phyloP scores from a whole-genome alignment of 1,284 basidiomycete genomes.

The Ustilago cynodontis region DNA sequence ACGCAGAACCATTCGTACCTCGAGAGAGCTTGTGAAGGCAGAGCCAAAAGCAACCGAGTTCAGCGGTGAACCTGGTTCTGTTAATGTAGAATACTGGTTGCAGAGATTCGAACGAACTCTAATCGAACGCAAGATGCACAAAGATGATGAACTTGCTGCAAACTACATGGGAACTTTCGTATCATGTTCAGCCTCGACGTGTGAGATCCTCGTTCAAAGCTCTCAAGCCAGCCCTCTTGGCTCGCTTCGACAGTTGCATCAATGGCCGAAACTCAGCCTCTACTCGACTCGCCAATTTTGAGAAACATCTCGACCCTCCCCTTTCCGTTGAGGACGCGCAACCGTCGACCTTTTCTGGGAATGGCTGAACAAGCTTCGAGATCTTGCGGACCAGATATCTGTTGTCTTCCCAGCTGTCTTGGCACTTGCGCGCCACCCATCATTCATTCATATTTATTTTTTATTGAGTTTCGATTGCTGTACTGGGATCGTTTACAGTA shows the following conservation, averaged over 20 bases:
- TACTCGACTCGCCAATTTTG: neutral
- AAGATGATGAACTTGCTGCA: neutral
- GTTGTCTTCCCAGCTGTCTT: neutral
- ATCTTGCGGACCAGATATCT: neutral
- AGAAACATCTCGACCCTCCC: neutral
- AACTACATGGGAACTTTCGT: neutral
- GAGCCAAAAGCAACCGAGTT: neutral
- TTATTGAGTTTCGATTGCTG: neutral
- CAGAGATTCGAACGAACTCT: conserved; percentile 1
- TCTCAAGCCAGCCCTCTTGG: neutral
- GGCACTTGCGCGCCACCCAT: too few species aligned
- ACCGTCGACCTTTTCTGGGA: neutral
- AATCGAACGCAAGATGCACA: neutral
- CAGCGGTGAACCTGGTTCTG: neutral
- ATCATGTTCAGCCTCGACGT: neutral
- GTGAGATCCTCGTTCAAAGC: neutral
- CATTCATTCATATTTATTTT: too few species aligned
- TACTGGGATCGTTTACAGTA: neutral
- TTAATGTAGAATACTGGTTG: neutral
- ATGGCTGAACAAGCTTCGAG: neutral
- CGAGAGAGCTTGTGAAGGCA: neutral
- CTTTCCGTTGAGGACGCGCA: neutral
- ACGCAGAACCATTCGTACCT: neutral
- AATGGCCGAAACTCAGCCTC: neutral
- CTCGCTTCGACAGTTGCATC: neutral